phyloP scores from a whole-genome alignment of 1,284 basidiomycete species.

The Heterobasidion annosum region DNA sequence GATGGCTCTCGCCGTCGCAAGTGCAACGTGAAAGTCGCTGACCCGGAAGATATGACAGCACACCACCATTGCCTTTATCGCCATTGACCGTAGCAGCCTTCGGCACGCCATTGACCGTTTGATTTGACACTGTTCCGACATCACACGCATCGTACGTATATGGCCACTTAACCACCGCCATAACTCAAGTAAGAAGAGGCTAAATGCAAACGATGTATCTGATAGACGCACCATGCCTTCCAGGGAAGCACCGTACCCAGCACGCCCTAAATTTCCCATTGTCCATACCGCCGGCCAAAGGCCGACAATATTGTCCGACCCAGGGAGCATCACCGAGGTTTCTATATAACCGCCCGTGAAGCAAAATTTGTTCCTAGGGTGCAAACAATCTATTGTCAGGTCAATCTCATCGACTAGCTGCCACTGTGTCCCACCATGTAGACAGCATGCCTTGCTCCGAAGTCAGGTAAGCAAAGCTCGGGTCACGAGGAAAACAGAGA shows the following conservation, averaged over 20 bases:
- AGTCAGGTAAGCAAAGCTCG: background rate
- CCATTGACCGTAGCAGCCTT: slow-evolving; percentile 29
- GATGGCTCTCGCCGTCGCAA: slow-evolving; percentile 42
- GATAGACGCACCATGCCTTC: slow-evolving; percentile 34
- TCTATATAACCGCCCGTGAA: slow-evolving; percentile 82
- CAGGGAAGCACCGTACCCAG: slow-evolving; percentile 52
- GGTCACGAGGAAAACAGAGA: background rate
- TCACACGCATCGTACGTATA: slow-evolving; percentile 50
- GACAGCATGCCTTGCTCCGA: slow-evolving; percentile 44
- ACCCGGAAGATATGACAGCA: slow-evolving; percentile 40
- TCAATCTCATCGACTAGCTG: background rate
- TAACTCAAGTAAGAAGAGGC: background rate
- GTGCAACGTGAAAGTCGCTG: slow-evolving; percentile 44
- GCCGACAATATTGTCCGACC: slow-evolving; percentile 44
- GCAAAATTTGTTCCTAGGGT: slow-evolving; percentile 81
- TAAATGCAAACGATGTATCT: background rate
- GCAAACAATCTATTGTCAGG: background rate
- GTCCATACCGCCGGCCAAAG: slow-evolving; percentile 43
- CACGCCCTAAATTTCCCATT: slow-evolving; percentile 46
- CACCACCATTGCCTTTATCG: slow-evolving; percentile 25
- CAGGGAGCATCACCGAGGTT: slow-evolving; percentile 73
- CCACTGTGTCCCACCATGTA: slow-evolving; percentile 24
- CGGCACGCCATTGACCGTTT: slow-evolving; percentile 29
- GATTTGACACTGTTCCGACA: slow-evolving; percentile 48
- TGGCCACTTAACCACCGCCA: slow-evolving; percentile 28